Evolutionary conservation across 2,329 filamentous ascomycete species (phyloP).

Genomic region (Talaromyces pinophilus): DNA sequence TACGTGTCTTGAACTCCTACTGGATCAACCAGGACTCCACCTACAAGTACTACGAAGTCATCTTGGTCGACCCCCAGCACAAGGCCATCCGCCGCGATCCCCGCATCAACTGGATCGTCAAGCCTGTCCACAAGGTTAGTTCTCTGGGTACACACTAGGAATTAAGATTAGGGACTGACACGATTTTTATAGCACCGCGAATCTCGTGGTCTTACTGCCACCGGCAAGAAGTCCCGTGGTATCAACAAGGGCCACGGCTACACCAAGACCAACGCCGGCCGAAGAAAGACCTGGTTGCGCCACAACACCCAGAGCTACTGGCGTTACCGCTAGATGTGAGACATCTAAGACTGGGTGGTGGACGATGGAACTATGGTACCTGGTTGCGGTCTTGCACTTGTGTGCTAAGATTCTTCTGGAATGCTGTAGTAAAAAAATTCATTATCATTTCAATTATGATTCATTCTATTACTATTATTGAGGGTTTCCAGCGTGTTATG

Average conservation of each 20-base stretch:
- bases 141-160: conserved; percentile 20
- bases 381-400: conserved; percentile 36
- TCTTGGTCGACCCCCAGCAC: conserved; percentile 99
- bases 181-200: conserved; percentile 74
- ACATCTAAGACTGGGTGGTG: conserved; percentile 26
- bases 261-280: conserved; percentile 96
- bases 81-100: conserved; percentile 99
- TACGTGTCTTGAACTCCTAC: conserved; percentile 99
- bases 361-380: conserved; percentile 31
- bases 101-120: conserved; percentile 99
- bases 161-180: conserved; percentile 29
- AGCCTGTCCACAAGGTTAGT: conserved; percentile 88
- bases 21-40: conserved; percentile 99
- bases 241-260: conserved; percentile 99
- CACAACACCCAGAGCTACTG: conserved; percentile 99
- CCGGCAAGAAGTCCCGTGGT: conserved; percentile 99
- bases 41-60: conserved; percentile 99
- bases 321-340: conserved; percentile 76
- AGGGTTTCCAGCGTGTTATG: conserved; percentile 36
- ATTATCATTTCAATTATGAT: conserved; percentile 18
- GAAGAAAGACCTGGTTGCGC: conserved; percentile 99
- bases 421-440: conserved; percentile 15
- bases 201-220: conserved; percentile 92
- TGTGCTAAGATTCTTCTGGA: conserved; percentile 24
- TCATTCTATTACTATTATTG: conserved; percentile 22